Conservation (phyloP, 2,329 filamentous ascomycete genomes). For the Penicillium sp. region DNA sequence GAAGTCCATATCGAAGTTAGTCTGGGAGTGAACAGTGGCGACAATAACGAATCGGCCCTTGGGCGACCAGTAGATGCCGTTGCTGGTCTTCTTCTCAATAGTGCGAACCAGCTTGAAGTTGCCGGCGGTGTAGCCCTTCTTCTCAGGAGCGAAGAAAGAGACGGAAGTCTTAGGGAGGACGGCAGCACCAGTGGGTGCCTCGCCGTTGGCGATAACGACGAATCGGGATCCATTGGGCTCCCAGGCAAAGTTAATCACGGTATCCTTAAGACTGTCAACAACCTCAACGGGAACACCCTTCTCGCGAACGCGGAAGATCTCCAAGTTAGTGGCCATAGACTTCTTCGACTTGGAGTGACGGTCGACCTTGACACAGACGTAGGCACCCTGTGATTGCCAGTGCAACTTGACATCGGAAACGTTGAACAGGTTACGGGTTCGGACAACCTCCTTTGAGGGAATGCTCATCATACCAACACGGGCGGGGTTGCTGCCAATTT, state of each 20-base stretch:
- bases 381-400: constrained; percentile 94
- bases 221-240: constrained; percentile 97
- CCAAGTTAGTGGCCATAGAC: constrained; percentile 91
- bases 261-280: constrained; percentile 96
- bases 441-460: constrained; percentile 89
- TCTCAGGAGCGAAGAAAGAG: constrained; percentile 95
- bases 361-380: constrained; percentile 98
- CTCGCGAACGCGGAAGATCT: constrained; percentile 96
- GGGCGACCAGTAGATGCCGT: constrained; percentile 98
- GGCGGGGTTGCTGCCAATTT: constrained; percentile 95
- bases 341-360: constrained; percentile 99
- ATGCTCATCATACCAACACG: constrained; percentile 97
- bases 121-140: constrained; percentile 78
- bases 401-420: constrained; percentile 97
- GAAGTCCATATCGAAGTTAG: constrained; percentile 95
- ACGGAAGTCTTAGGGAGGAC: constrained; percentile 93
- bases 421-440: constrained; percentile 95
- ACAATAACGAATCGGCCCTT: constrained; percentile 93
- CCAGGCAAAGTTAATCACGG: constrained; percentile 99
- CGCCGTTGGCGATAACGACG: constrained; percentile 91
- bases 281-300: constrained; percentile 99
- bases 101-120: constrained; percentile 97
- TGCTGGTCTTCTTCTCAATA: constrained; percentile 98
- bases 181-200: constrained; percentile 73
- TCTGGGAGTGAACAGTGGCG: constrained; percentile 86